Base-by-base conservation (phyloP, 2,329 filamentous ascomycete genomes). In the Fusarium agapanthi region DNA sequence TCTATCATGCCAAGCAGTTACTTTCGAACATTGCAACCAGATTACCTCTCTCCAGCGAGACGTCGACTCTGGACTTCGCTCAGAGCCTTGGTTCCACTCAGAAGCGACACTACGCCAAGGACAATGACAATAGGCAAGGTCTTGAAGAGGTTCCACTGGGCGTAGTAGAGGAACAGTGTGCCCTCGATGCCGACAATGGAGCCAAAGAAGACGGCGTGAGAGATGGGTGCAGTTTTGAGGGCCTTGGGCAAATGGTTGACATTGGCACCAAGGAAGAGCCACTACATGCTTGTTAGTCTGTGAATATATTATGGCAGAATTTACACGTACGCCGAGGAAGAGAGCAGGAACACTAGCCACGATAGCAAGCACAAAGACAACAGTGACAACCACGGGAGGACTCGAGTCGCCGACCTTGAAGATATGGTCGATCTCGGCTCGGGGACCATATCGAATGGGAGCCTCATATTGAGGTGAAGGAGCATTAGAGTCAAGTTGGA, bases 111-210 rank as follows among this genome's bases (percentile, higher is more conserved):
- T 32, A 88, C 83, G 22, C 91, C 90, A 35, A 96, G 88, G 47
- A 91, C 83, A 38, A 86, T 86, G 60, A 92, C 90, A 32, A 90
- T 91, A 9, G 95, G 95, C 55, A 99, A 86, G 20, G 90, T 90
- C 85, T 97, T 92, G 87, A 98, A 97, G 50, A 99, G 86, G 79
- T 92, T 97, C 95, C 95, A 98, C 79, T 85, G 90, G 59, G 89
- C 92, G 84, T 98, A 98, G 88, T 99, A 99, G 74, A 97, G 84
- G 86, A 96, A 95, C 84, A 99, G 98, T 63, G 97, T 91, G 22
- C 89, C 93, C 82, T 99, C 96, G 86, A 99, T 93, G 28, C 91
- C 90, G 43, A 97, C 69, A 62, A 99, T 90, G 10, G 95, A 97
- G 57, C 93, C 93, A 75, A 97, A 93, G 86, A 98, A 99, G 38